Conservation (phyloP, 208 protist species). For the Phytomonas serpens region DNA sequence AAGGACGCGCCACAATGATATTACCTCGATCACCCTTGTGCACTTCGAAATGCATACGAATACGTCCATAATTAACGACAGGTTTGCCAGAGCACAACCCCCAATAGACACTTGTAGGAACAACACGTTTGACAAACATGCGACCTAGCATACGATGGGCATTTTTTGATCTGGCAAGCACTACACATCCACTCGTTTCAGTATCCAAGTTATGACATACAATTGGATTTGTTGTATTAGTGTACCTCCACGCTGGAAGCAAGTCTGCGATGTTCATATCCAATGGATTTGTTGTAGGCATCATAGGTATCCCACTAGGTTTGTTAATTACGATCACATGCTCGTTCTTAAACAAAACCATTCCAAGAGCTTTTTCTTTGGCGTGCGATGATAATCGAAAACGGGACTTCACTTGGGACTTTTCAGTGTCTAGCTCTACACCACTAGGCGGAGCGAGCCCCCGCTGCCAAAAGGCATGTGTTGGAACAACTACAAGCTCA, state of each 20-base stretch:
- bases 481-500: slow-evolving; percentile 83
- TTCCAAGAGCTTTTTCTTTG: slow-evolving; percentile 74
- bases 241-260: slow-evolving; percentile 86
- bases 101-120: slow-evolving; percentile 92
- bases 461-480: slow-evolving; percentile 40
- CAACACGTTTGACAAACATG: slow-evolving; percentile 86
- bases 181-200: slow-evolving; percentile 88
- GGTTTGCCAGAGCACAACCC: slow-evolving; percentile 82
- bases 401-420: slow-evolving; percentile 6
- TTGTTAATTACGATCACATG: slow-evolving; percentile 93
- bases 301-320: slow-evolving; percentile 85
- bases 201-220: slow-evolving; percentile 87
- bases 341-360: slow-evolving; percentile 93
- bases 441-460: slow-evolving; percentile 49
- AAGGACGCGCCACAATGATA: slow-evolving; percentile 72
- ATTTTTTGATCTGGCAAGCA: slow-evolving; percentile 71
- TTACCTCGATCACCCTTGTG: slow-evolving; percentile 53
- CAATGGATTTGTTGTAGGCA: slow-evolving; percentile 70
- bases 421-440: slow-evolving; percentile 11
- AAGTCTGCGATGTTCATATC: slow-evolving; percentile 86
- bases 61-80: slow-evolving; percentile 76
- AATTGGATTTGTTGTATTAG: slow-evolving; percentile 60
- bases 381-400: slow-evolving; percentile 64
- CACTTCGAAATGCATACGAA: slow-evolving; percentile 90
- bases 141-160: slow-evolving; percentile 82